These are phyloP conservation scores for Aspergillus pseudoviridinutans DNA, from an alignment of 2,329 filamentous ascomycete genomes.

Conservation along the genomic window DNA sequence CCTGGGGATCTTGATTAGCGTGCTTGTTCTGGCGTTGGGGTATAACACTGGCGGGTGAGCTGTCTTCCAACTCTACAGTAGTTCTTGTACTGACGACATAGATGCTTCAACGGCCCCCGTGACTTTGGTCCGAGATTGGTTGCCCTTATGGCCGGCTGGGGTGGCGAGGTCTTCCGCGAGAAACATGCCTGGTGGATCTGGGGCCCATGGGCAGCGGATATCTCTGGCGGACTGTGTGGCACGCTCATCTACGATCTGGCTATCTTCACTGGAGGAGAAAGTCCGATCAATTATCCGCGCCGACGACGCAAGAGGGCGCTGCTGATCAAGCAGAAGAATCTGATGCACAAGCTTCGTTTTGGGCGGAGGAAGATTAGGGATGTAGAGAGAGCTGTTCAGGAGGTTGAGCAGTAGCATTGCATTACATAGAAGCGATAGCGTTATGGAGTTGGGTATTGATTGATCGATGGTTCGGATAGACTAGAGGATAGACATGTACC, in stretches of 20 bases:
- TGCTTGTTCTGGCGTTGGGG: conserved; percentile 19
- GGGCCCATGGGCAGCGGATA: conserved; percentile 33
- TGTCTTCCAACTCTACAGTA: too few relatives aligned
- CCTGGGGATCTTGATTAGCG: conserved; percentile 12
- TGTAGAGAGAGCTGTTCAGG: conserved; percentile 15
- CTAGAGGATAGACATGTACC: too few relatives aligned
- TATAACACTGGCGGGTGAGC: conserved; percentile 35
- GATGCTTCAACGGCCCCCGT: conserved; percentile 32
- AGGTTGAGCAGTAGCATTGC: background rate
- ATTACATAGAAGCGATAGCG: background rate
- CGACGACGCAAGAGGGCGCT: conserved; percentile 33
- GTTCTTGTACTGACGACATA: background rate
- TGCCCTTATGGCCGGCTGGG: conserved; percentile 30
- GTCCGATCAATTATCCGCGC: conserved; percentile 42
- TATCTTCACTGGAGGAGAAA: conserved; percentile 39
- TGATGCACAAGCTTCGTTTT: conserved; percentile 13
- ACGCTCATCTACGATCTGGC: conserved; percentile 32
- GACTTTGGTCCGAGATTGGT: conserved; percentile 36
- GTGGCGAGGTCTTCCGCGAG: conserved; percentile 22
- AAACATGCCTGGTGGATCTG: conserved; percentile 33
- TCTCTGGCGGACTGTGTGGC: conserved; percentile 30
- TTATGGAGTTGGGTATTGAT: too few relatives aligned
- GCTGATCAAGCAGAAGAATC: conserved; percentile 26
- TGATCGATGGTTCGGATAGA: too few relatives aligned
- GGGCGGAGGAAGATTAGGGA: conserved; percentile 13